Conservation (phyloP, 1,284 basidiomycete species). For the Vanrija sp. region DNA sequence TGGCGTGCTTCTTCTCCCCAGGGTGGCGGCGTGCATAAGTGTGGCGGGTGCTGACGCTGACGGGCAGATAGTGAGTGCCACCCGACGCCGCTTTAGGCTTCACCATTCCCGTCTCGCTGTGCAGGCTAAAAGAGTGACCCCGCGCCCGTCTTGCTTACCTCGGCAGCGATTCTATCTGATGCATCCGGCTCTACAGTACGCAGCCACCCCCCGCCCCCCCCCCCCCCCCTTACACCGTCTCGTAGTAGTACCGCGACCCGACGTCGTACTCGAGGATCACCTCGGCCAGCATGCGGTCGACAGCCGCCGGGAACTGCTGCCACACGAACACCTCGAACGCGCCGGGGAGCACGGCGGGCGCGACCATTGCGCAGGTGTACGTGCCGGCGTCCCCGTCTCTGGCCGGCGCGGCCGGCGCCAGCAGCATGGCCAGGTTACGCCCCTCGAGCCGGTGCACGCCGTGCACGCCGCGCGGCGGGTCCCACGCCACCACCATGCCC, state of each 20-base stretch:
- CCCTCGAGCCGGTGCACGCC: background rate
- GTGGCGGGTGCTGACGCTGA: too few relatives aligned
- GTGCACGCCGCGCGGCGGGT: background rate
- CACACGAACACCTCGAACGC: background rate
- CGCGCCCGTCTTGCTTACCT: too few relatives aligned
- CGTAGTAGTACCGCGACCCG: constrained; percentile 1
- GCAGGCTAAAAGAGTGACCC: too few relatives aligned
- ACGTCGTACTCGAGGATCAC: constrained; percentile 1
- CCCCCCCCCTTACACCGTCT: background rate
- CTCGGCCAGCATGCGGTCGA: background rate
- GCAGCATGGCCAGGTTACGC: background rate
- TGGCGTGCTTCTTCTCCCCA: too few relatives aligned
- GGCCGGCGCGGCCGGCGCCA: background rate
- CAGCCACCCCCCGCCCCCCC: too few relatives aligned
- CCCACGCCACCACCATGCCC: background rate
- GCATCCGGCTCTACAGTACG: too few relatives aligned
- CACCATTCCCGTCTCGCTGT: too few relatives aligned
- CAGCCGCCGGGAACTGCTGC: background rate
- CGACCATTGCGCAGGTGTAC: background rate
- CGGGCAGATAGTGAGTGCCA: too few relatives aligned
- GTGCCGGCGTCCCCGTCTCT: too few relatives aligned
- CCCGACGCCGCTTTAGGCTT: too few relatives aligned
- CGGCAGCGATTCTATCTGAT: too few relatives aligned
- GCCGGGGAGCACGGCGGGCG: background rate
- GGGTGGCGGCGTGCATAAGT: too few relatives aligned